phyloP scores from a whole-genome alignment of 2,329 filamentous ascomycete species.

The Lojkania enalia region DNA sequence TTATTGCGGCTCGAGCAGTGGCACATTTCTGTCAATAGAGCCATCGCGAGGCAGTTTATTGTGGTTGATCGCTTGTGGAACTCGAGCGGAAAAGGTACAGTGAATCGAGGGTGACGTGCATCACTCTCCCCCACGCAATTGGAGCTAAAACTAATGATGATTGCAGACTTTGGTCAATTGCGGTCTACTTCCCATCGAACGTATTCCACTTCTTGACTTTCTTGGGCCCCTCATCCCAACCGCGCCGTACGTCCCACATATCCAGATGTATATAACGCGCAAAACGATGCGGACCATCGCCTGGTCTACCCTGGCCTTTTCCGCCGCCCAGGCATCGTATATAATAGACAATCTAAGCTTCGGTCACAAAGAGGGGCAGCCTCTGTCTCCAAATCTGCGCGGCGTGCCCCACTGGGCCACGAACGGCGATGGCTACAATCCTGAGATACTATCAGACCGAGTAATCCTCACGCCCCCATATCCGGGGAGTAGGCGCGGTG shows the following conservation, averaged over 20 bases:
- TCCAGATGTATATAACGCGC: slow-evolving; percentile 36
- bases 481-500: slow-evolving; percentile 82
- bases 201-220: neutral
- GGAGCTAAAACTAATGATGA: neutral
- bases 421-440: slow-evolving; percentile 58
- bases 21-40: no score
- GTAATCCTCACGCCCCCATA: slow-evolving; percentile 87
- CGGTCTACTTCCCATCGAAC: neutral
- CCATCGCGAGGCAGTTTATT: slow-evolving; percentile 21
- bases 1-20: no score
- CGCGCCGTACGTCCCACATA: neutral
- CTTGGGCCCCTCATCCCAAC: neutral
- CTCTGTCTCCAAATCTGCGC: slow-evolving; percentile 66
- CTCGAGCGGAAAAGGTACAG: slow-evolving; percentile 20
- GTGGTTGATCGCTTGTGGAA: slow-evolving; percentile 20
- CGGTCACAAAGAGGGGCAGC: slow-evolving; percentile 64
- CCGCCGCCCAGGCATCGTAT: slow-evolving; percentile 63
- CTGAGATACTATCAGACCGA: slow-evolving; percentile 78
- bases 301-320: slow-evolving; percentile 51
- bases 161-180: slow-evolving; percentile 5
- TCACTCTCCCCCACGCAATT: slow-evolving; percentile 3
- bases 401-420: slow-evolving; percentile 60
- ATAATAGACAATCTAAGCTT: slow-evolving; percentile 77
- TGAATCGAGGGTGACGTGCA: slow-evolving; percentile 19
- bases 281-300: slow-evolving; percentile 47